Evolutionary conservation across 352 stramenopile species (phyloP), one percentile per base, ranked within the genome.

Genomic region (Phytophthora macrochlamydospora): DNA sequence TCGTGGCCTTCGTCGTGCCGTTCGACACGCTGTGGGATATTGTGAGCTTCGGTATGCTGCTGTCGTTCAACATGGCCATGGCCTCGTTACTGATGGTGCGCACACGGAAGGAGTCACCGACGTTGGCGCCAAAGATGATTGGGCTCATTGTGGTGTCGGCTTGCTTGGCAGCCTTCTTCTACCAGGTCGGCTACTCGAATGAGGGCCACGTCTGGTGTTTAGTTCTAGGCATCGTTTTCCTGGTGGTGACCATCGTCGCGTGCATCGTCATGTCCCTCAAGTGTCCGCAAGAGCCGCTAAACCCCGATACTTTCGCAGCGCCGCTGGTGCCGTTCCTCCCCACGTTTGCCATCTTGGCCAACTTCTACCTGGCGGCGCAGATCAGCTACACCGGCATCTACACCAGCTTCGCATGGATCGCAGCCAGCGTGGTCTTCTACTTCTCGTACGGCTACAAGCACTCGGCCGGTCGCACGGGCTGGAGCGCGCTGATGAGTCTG

Each of bases 21-120:
- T 97, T 97, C 58, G 67, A 74, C 18, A 79, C 74, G 38, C 65
- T 97, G 5, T 93, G 92, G 87, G 83, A 95, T 56, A 91, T 96
- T 58, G 88, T 97, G 45, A 93, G 73, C 67, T 94, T 95, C 45
- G 90, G 90, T 29, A 93, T 97, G 46, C 59, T 97, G 44, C 55
- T 97, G 2, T 92, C 83, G 32, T 97, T 97, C 71, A 91, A 91
- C 68, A 83, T 96, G 59, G 82, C 90, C 14, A 96, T 95, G 67
- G 59, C 73, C 11, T 79, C 85, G 50, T 68, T 95, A 3, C 60
- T 97, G 12, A 81, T 95, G 51, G 61, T 92, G 29, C 86, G 88
- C 51, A 87, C 71, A 40, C 74, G 73, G 32, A 78, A 92, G 43
- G 65, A 74, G 4, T 89, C 82, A 12, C 77, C 86, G 9, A 56